Evolutionary conservation across 2,329 filamentous ascomycete genomes (phyloP), one percentile per base, ranked within the genome.

Genomic region (Claviceps digitariae): DNA sequence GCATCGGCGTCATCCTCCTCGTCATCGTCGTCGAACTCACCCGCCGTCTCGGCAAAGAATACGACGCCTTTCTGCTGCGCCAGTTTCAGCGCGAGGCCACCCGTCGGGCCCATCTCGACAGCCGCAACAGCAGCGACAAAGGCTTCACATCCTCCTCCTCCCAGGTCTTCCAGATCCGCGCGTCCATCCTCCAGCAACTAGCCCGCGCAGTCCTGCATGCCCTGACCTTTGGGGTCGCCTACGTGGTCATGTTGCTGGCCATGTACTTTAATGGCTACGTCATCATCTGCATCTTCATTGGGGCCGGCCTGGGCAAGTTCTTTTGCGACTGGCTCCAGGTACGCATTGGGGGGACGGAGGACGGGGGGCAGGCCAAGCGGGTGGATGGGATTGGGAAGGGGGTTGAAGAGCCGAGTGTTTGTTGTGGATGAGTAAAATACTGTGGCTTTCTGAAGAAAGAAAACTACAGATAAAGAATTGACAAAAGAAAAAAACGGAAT

Each of bases 271-370:
- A 79, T 59, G 79, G 83, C 34, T 91, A 87, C 66, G 77, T 91
- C 57, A 87, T 91, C 64, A 84, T 91, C 55, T 86, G 81, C 60
- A 87, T 91, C 62, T 79, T 91, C 55, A 61, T 78, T 44, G 75
- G 75, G 4, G 73, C 73, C 10, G 71, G 72, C 8, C 57, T 78
- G 46, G 75, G 75, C 55, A 77, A 77, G 64, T 77, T 77, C 59
- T 57, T 76, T n/a, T 76, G 72, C 58, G 74, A 77, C 61, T 78
- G 75, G 75, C 64, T 76, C 61, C 71, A 71, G 25, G 65, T 68
- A 29, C 44, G 44, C 5, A 27, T 46, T 12, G 44, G 23, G 48
- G 70, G 66, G 53, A 64, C 76, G n/a, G 64, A 71, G 0, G 53
- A 69, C 31, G 63, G 66, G 1, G 61, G 56, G 4, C 57, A 21